These are phyloP conservation scores for Seiridium cupressi DNA, from an alignment of 2,329 filamentous ascomycete species.

Conservation along the genomic window DNA sequence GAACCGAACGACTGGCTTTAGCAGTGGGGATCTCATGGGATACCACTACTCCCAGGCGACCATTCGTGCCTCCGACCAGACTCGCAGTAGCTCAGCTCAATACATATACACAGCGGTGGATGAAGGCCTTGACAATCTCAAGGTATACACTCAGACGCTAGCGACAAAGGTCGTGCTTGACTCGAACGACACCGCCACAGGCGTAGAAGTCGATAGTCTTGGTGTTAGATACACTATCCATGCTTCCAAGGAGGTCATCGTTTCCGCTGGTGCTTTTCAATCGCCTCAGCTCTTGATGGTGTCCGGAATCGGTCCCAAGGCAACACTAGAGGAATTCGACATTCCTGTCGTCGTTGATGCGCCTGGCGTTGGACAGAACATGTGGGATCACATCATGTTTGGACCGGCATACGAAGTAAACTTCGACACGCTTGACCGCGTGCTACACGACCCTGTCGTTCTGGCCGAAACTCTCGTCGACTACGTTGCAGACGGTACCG, in stretches of 20 bases:
- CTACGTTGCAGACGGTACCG: slow-evolving; percentile 26
- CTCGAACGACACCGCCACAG: slow-evolving; percentile 28
- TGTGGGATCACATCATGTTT: slow-evolving; percentile 13
- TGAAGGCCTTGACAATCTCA: slow-evolving; percentile 7
- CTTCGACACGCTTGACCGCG: slow-evolving; percentile 24
- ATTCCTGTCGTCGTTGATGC: slow-evolving; percentile 9
- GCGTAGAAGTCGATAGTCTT: slow-evolving; percentile 19
- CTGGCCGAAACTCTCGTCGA: slow-evolving; percentile 27
- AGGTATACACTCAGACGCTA: slow-evolving; percentile 28
- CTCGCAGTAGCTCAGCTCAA: slow-evolving; percentile 9
- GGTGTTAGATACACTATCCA: slow-evolving; percentile 21
- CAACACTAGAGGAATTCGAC: slow-evolving; percentile 1
- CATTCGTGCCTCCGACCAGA: slow-evolving; percentile 24
- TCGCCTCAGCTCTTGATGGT: slow-evolving; percentile 39
- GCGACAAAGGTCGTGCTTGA: slow-evolving; percentile 45
- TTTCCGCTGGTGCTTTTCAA: slow-evolving; percentile 37
- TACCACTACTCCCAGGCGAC: slow-evolving; percentile 30
- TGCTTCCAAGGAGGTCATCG: slow-evolving; percentile 35
- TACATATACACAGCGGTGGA: slow-evolving; percentile 9
- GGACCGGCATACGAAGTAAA: slow-evolving; percentile 25
- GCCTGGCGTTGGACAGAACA: slow-evolving; percentile 11
- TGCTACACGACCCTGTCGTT: slow-evolving; percentile 18
- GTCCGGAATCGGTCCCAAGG: slow-evolving; percentile 34
- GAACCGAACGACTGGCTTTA: slow-evolving; percentile 32
- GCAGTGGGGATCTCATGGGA: slow-evolving; percentile 39